Evolutionary conservation across 1,139 yeast species (phyloP).

Genomic region (Candida dubliniensis): DNA sequence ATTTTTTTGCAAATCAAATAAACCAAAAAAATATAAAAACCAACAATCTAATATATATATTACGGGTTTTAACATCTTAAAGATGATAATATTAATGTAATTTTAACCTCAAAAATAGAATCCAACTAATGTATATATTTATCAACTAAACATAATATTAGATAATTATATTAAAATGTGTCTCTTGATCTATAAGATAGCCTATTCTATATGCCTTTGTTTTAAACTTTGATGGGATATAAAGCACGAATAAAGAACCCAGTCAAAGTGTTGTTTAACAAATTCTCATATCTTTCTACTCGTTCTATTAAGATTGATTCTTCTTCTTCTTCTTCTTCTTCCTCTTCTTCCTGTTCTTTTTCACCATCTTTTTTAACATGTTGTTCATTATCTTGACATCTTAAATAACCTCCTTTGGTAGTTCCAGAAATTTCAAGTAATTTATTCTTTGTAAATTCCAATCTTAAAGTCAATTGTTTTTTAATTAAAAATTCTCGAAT

Average conservation of each 20-base stretch:
- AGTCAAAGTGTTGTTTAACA: constrained; percentile 14
- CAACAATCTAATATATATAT: constrained; percentile 7
- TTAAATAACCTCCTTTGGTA: constrained; percentile 13
- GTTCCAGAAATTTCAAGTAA: constrained; percentile 8
- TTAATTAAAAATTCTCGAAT: constrained; percentile 34
- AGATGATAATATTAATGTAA: constrained; percentile 1
- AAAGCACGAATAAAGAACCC: constrained; percentile 20
- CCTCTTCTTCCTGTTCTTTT: background rate
- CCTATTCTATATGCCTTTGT: background rate
- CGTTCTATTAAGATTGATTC: constrained; percentile 19
- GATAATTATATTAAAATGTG: background rate
- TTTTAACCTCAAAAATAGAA: constrained; percentile 2
- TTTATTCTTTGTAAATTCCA: constrained; percentile 12
- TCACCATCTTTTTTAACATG: background rate
- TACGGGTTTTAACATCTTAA: constrained; percentile 8
- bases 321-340: constrained; percentile 11
- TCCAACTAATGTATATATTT: background rate
- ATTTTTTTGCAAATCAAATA: background rate
- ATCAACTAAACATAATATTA: no score
- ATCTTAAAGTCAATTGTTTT: constrained; percentile 15
- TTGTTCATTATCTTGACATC: background rate
- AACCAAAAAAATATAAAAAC: background rate
- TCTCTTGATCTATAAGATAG: background rate
- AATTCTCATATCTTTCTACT: constrained; percentile 20
- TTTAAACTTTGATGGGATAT: constrained; percentile 27